phyloP scores from a whole-genome alignment of 805 yeast genomes.

The Teunomyces panamensis region DNA sequence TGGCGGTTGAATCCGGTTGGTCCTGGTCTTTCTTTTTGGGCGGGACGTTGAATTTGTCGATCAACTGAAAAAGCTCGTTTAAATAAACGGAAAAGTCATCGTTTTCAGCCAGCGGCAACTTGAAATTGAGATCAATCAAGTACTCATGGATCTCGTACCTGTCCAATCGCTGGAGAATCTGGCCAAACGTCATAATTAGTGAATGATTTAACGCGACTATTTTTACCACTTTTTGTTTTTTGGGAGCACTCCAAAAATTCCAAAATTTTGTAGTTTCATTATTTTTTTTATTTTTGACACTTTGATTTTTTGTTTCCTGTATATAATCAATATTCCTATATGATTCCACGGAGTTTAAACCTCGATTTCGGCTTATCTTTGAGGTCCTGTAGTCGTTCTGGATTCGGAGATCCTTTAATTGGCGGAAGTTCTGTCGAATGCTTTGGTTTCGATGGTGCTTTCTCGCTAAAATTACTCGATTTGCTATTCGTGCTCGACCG shows the following conservation, averaged over 20 bases:
- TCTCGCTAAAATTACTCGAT: constrained; percentile 7
- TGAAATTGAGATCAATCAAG: constrained; percentile 19
- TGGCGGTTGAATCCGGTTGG: not conserved
- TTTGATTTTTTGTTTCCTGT: not conserved
- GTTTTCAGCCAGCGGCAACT: constrained; percentile 8
- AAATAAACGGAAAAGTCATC: constrained; percentile 11
- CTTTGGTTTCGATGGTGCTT: not conserved
- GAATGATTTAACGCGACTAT: not conserved
- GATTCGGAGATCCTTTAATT: constrained; percentile 13
- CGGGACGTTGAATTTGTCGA: constrained; percentile 20
- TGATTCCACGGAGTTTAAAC: constrained; percentile 4
- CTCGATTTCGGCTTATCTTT: constrained; percentile 11
- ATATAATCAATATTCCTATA: not conserved
- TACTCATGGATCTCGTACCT: constrained; percentile 18
- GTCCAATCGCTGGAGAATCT: constrained; percentile 11
- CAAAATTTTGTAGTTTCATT: not conserved
- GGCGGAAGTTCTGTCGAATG: constrained; percentile 6
- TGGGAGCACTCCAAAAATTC: too few species aligned
- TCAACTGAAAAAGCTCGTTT: constrained; percentile 23
- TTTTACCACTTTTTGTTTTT: too few species aligned
- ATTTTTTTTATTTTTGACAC: not conserved
- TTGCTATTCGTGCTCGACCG: constrained; percentile 6
- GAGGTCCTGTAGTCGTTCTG: constrained; percentile 5
- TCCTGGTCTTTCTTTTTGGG: constrained; percentile 7
- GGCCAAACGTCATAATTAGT: constrained; percentile 3